phyloP scores from a whole-genome alignment of 2,329 filamentous ascomycete species.

The Xylariomycetidae sp. region DNA sequence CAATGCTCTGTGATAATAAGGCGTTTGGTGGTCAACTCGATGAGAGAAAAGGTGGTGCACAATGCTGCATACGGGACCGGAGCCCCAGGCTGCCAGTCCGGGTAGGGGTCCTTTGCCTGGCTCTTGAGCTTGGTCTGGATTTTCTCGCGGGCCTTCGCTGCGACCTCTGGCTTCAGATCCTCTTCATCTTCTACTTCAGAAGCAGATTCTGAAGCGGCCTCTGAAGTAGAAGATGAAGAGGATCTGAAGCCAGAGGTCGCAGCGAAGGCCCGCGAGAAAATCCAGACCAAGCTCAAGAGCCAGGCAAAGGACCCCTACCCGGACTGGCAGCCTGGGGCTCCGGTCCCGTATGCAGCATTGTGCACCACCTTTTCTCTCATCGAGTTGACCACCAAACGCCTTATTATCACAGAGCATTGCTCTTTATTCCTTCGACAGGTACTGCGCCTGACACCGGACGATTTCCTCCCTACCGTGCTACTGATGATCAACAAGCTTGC shows the following conservation, averaged over 20 bases:
- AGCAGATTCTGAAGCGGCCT: conserved; percentile 37
- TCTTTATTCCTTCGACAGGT: conserved; percentile 90
- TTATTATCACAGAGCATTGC: conserved; percentile 85
- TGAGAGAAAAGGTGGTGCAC: conserved; percentile 88
- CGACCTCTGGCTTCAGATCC: conserved; percentile 64
- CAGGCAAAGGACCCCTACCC: conserved; percentile 78
- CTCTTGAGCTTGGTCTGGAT: conserved; percentile 71
- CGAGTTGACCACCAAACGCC: conserved; percentile 87
- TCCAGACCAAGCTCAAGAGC: conserved; percentile 70
- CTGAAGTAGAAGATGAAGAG: conserved; percentile 50
- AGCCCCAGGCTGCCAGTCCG: conserved; percentile 85
- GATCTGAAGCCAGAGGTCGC: conserved; percentile 66
- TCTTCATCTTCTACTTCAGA: conserved; percentile 52
- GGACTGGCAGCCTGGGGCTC: conserved; percentile 85
- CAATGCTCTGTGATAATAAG: conserved; percentile 85
- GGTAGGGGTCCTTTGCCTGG: conserved; percentile 74
- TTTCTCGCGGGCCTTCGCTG: conserved; percentile 73
- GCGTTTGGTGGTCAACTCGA: conserved; percentile 92
- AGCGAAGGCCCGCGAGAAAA: conserved; percentile 72
- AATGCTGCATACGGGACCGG: conserved; percentile 93
- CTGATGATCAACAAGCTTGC: conserved; percentile 98
- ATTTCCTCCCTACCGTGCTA: conserved; percentile 81
- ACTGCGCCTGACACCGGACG: conserved; percentile 81
- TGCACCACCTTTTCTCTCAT: conserved; percentile 93
- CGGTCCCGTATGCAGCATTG: conserved; percentile 90